Evolutionary conservation across 1,284 basidiomycete species (phyloP).

Genomic region (Cystobasidium pallidum): DNA sequence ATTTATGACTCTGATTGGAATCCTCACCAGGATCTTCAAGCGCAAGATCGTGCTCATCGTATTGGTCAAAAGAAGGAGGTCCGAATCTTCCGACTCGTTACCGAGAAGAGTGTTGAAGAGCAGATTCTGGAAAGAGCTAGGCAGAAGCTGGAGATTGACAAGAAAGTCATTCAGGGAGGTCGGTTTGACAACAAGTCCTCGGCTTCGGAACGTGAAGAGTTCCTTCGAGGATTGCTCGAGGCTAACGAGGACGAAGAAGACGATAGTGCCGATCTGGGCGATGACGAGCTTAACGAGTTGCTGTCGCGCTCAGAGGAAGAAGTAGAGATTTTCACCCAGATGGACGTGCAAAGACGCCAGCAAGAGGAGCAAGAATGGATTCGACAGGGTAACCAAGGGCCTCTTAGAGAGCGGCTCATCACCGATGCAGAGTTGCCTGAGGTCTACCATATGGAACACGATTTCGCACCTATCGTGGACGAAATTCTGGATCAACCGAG

Average conservation of each 20-base stretch:
- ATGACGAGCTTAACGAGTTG: slow-evolving; percentile 95
- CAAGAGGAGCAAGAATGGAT: slow-evolving; percentile 74
- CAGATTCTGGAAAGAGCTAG: slow-evolving; percentile 87
- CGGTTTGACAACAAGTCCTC: slow-evolving; percentile 89
- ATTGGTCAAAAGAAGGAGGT: slow-evolving; percentile 99
- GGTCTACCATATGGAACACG: slow-evolving; percentile 80
- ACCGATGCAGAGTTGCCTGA: slow-evolving; percentile 88
- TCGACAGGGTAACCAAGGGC: slow-evolving; percentile 74
- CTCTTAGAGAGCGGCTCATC: slow-evolving; percentile 77
- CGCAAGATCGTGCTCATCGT: slow-evolving; percentile 73
- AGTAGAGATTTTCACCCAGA: slow-evolving; percentile 72
- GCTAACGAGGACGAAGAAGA: slow-evolving; percentile 90
- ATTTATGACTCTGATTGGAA: slow-evolving; percentile 79
- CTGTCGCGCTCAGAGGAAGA: slow-evolving; percentile 86
- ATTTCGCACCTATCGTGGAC: slow-evolving; percentile 63
- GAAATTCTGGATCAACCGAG: slow-evolving; percentile 69
- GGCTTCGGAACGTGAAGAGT: slow-evolving; percentile 94
- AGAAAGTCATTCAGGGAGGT: slow-evolving; percentile 71
- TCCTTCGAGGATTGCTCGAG: slow-evolving; percentile 71
- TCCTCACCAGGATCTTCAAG: slow-evolving; percentile 89
- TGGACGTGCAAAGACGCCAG: slow-evolving; percentile 81
- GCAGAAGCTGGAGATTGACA: slow-evolving; percentile 97
- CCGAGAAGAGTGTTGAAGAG: slow-evolving; percentile 97
- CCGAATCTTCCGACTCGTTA: slow-evolving; percentile 93
- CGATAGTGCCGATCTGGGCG: slow-evolving; percentile 92